Evolutionary conservation across 768 basidiomycete species (phyloP).

Genomic region (Hydnum rufescens): DNA sequence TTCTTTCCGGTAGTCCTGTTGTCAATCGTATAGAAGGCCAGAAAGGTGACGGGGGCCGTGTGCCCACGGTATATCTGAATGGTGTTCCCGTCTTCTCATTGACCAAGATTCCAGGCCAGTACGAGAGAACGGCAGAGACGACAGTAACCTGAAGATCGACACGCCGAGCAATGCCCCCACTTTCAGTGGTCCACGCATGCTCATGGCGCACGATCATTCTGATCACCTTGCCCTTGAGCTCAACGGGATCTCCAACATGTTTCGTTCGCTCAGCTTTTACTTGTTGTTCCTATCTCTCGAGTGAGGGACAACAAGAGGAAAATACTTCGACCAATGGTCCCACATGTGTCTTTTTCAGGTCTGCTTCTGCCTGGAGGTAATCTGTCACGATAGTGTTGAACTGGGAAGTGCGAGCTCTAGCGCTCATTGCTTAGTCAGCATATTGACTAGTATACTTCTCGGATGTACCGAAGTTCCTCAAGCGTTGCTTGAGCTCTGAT

Average conservation of each 20-base stretch:
- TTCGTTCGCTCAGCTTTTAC: slow-evolving; percentile 54
- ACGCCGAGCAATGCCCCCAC: slow-evolving; percentile 50
- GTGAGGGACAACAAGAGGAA: background rate
- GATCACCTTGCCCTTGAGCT: slow-evolving; percentile 55
- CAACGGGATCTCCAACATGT: slow-evolving; percentile 57
- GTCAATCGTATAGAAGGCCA: slow-evolving; percentile 39
- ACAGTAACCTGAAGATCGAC: slow-evolving; percentile 52
- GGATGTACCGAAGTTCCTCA: too few relatives aligned
- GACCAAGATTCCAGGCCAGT: background rate
- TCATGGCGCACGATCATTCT: slow-evolving; percentile 43
- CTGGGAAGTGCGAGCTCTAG: too few relatives aligned
- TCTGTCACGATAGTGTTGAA: too few relatives aligned
- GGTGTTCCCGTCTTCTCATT: slow-evolving; percentile 54
- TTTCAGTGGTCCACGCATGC: slow-evolving; percentile 76
- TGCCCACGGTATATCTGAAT: slow-evolving; percentile 64
- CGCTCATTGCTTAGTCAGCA: too few relatives aligned
- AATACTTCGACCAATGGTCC: background rate
- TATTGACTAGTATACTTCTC: too few relatives aligned
- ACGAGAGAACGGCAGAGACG: slow-evolving; percentile 4
- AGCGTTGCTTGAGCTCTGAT: too few relatives aligned
- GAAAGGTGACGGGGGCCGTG: slow-evolving; percentile 67
- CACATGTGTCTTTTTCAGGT: background rate
- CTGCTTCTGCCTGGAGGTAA: background rate
- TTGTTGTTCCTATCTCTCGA: slow-evolving; percentile 34
- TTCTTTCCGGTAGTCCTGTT: slow-evolving; percentile 22